phyloP scores from a whole-genome alignment of 495 filamentous ascomycete species.

The Tuber calosporum region DNA sequence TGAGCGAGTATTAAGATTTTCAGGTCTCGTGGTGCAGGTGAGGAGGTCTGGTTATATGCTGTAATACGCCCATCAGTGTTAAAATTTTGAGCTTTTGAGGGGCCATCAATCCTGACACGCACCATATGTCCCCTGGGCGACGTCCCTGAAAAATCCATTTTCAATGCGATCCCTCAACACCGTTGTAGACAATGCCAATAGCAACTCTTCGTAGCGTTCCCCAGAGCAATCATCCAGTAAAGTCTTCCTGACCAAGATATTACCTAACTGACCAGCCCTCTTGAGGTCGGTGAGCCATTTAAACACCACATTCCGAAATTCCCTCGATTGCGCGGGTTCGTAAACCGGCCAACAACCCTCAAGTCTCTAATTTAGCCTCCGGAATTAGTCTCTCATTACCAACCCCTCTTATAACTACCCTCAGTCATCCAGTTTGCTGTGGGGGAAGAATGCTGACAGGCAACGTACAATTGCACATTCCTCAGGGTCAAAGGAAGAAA shows the following conservation, averaged over 20 bases:
- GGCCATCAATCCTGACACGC: slow-evolving; percentile 6
- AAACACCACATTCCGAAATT: slow-evolving; percentile 39
- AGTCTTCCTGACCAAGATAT: slow-evolving; percentile 35
- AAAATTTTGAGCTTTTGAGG: background rate
- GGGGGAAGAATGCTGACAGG: slow-evolving; percentile 5
- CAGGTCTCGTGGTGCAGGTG: slow-evolving; percentile 24
- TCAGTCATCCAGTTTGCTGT: background rate
- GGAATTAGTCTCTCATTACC: slow-evolving; percentile 16
- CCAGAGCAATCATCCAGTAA: slow-evolving; percentile 40
- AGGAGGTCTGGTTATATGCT: slow-evolving; percentile 37
- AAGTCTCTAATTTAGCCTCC: slow-evolving; percentile 28
- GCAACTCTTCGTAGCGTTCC: slow-evolving; percentile 40
- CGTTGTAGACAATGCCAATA: slow-evolving; percentile 37
- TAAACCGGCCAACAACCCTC: slow-evolving; percentile 38
- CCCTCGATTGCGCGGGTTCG: slow-evolving; percentile 38
- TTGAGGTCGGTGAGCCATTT: slow-evolving; percentile 43
- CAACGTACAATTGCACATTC: slow-evolving; percentile 38
- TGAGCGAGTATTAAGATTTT: slow-evolving; percentile 32
- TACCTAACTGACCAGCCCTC: slow-evolving; percentile 27
- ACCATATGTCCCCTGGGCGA: slow-evolving; percentile 29
- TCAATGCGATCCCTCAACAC: slow-evolving; percentile 37
- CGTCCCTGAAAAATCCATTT: slow-evolving; percentile 26
- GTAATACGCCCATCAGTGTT: slow-evolving; percentile 4
- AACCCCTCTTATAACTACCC: background rate
- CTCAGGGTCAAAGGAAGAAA: slow-evolving; percentile 33